Base-by-base conservation (phyloP, 2,329 filamentous ascomycete genomes). In the Pseudogymnoascus sp. region DNA sequence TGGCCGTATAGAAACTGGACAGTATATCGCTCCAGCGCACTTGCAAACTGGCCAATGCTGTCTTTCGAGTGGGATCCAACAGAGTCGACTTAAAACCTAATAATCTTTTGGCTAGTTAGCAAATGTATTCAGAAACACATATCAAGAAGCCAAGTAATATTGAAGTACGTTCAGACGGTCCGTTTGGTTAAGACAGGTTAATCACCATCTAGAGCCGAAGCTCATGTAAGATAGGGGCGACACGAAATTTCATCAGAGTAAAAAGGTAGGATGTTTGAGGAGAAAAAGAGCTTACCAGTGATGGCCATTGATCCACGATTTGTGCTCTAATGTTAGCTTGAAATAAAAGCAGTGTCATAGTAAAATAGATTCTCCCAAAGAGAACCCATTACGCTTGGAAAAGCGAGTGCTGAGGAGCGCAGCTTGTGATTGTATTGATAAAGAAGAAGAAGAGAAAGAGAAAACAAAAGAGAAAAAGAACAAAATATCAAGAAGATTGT, bases 171-270 rank as follows among this genome's bases (percentile, higher is more conserved):
- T 82, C 79, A 82, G 79, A 73, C 68, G 73, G 79, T 83, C 80
- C 80, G 76, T 82, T 83, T 84, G 81, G 81, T 78, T 76, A 76
- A 79, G 80, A 83, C 80, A 77, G 81, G 81, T 83, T 79, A 74
- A 78, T 84, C 82, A 84, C 80, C 81, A 84, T 78, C 65, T 60
- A 70, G 72, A 72, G 70, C 67, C 64, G 65, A 70, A 70, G 67
- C 69, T 72, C 69, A 65, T 69, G 77, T 84, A 81, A 79, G 82
- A 80, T 81, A 82, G 82, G 82, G 82, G 82, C 82, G 82, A 84
- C 82, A 81, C 76, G 73, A 75, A 73, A 76, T 74, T 76, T 84
- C 81, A 84, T 84, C 81, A 84, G 79, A 60, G 63, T 63, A 68
- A 62, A 62, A 59, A 60, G 37, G 62, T 63, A 5, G 28, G 38